Conservation (phyloP, 1,284 basidiomycete genomes). For the Coniferiporia sulphurascens region DNA sequence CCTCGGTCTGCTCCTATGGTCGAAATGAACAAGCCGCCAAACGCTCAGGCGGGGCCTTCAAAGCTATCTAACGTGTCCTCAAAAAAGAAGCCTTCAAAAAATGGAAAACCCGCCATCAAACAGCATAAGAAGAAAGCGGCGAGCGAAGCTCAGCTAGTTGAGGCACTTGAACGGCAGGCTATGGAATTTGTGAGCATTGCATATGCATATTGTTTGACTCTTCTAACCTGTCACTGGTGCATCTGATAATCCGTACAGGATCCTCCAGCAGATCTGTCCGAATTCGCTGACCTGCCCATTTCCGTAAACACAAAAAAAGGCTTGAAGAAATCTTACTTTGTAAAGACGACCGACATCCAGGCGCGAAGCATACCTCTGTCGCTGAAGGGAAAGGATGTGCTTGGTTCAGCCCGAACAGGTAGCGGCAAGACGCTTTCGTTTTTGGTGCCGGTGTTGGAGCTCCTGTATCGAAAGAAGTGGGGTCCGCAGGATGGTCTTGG, state of each 20-base stretch:
- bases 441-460: constrained; percentile 73
- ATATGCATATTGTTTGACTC: not conserved
- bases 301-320: constrained; percentile 69
- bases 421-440: constrained; percentile 85
- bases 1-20: too few relatives aligned
- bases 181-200: constrained; percentile 49
- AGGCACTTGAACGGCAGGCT: constrained; percentile 48
- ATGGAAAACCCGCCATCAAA: not conserved
- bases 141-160: constrained; percentile 49
- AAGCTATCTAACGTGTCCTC: not conserved
- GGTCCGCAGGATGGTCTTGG: constrained; percentile 83
- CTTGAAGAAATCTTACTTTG: constrained; percentile 80
- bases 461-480: constrained; percentile 73
- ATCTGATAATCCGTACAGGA: constrained; percentile 34
- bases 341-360: constrained; percentile 84
- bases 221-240: constrained; percentile 22
- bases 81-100: constrained; percentile 5
- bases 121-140: constrained; percentile 1
- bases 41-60: constrained; percentile 18
- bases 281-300: constrained; percentile 66
- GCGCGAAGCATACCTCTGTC: constrained; percentile 57
- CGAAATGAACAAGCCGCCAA: constrained; percentile 1
- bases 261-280: constrained; percentile 39
- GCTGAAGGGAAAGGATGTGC: constrained; percentile 63
- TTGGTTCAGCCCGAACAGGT: constrained; percentile 77